Conservation (phyloP, 495 filamentous ascomycete genomes). For the Podospora pseudoanserina region DNA sequence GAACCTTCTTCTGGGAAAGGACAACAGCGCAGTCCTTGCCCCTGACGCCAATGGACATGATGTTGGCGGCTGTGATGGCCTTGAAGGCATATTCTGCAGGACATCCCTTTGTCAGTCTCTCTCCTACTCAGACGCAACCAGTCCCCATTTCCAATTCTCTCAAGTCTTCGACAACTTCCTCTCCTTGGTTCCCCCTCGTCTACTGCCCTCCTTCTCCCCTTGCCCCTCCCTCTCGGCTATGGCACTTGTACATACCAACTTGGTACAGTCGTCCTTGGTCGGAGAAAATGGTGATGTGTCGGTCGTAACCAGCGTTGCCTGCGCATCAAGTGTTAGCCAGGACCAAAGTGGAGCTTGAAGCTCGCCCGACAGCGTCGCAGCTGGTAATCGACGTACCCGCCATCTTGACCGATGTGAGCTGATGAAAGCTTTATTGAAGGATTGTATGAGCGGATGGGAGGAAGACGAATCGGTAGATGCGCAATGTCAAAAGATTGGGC, state of each 20-base stretch:
- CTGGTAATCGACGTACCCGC: constrained; percentile 37
- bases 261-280: constrained; percentile 97
- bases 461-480: background rate
- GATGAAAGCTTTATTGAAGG: constrained; percentile 12
- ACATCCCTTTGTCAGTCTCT: constrained; percentile 31
- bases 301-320: constrained; percentile 95
- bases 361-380: constrained; percentile 16
- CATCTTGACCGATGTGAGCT: constrained; percentile 36
- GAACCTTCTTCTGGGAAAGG: constrained; percentile 98
- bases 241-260: constrained; percentile 73
- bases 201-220: background rate
- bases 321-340: constrained; percentile 28
- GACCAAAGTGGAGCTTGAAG: constrained; percentile 26
- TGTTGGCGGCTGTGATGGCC: constrained; percentile 97
- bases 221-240: background rate
- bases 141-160: constrained; percentile 2
- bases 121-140: constrained; percentile 1
- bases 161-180: background rate
- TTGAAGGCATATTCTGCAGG: constrained; percentile 97
- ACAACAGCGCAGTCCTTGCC: constrained; percentile 97
- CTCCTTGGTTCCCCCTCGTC: background rate
- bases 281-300: constrained; percentile 99
- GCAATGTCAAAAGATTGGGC: background rate
- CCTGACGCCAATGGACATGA: constrained; percentile 91
- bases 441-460: background rate